Evolutionary conservation across 371 early-diverging fungal species (phyloP).

Genomic region (Mortierella sp.): DNA sequence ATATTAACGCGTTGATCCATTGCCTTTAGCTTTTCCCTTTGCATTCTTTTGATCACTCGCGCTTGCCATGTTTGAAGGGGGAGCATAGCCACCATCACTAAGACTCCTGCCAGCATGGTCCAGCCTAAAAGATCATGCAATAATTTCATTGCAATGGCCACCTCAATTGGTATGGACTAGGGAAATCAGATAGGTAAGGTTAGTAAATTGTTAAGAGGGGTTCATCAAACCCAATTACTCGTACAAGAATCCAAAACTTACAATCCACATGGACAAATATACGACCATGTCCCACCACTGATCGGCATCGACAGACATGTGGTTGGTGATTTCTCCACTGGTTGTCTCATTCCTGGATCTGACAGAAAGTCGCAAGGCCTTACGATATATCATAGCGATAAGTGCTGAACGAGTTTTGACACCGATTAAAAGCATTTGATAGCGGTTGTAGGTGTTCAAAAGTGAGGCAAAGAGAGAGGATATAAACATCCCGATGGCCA

Average conservation of each 20-base stretch:
- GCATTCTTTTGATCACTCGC: conserved; percentile 23
- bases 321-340: conserved; percentile 37
- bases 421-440: conserved; percentile 31
- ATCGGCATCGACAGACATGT: conserved; percentile 45
- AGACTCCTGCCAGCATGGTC: conserved; percentile 37
- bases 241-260: neutral
- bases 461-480: conserved; percentile 19
- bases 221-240: neutral
- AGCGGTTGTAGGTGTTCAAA: conserved; percentile 43
- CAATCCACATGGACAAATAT: conserved; percentile 26
- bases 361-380: conserved; percentile 34
- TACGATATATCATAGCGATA: conserved; percentile 44
- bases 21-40: conserved; percentile 40
- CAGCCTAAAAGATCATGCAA: conserved; percentile 58
- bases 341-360: conserved; percentile 21
- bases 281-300: conserved; percentile 33
- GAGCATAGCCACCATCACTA: conserved; percentile 24
- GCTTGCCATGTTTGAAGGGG: conserved; percentile 31
- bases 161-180: conserved; percentile 27
- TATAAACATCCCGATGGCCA: conserved; percentile 33
- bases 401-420: conserved; percentile 17
- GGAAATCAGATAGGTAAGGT: neutral
- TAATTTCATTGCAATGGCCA: conserved; percentile 54
- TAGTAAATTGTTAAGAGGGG: neutral
- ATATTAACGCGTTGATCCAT: conserved; percentile 59